Conservation (phyloP, 176 grass and related monocot genomes). For the Alopecurus myosuroides region DNA sequence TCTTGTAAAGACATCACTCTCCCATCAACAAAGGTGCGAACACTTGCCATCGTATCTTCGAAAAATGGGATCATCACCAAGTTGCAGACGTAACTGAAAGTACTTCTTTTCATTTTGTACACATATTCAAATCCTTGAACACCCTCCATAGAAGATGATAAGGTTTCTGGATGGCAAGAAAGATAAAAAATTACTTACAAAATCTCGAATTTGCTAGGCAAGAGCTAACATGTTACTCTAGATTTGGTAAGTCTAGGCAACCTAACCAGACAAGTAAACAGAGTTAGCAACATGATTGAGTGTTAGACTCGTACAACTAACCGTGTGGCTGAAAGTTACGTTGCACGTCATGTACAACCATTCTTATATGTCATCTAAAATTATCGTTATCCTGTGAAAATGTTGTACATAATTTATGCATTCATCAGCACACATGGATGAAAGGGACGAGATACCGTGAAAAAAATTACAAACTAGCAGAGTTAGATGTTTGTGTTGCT, state of each 20-base stretch:
- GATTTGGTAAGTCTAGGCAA: background rate
- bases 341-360: background rate
- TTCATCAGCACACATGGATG: background rate
- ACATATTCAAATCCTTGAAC: background rate
- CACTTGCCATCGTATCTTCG: background rate
- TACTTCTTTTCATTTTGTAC: background rate
- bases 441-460: background rate
- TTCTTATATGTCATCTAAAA: too few species aligned
- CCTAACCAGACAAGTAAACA: background rate
- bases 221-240: background rate
- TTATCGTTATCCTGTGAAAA: background rate
- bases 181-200: background rate
- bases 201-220: background rate
- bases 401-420: background rate
- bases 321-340: background rate
- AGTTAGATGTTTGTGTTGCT: too few species aligned
- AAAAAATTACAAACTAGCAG: background rate
- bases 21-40: background rate
- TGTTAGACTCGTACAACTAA: background rate
- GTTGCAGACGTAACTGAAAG: background rate
- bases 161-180: background rate
- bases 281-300: background rate
- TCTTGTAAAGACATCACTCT: conserved; percentile 1
- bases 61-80: background rate
- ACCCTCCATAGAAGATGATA: background rate